Evolutionary conservation across 805 yeast genomes (phyloP), one percentile per base, ranked within the genome.

Genomic region (Cyberlindnera meyerae): DNA sequence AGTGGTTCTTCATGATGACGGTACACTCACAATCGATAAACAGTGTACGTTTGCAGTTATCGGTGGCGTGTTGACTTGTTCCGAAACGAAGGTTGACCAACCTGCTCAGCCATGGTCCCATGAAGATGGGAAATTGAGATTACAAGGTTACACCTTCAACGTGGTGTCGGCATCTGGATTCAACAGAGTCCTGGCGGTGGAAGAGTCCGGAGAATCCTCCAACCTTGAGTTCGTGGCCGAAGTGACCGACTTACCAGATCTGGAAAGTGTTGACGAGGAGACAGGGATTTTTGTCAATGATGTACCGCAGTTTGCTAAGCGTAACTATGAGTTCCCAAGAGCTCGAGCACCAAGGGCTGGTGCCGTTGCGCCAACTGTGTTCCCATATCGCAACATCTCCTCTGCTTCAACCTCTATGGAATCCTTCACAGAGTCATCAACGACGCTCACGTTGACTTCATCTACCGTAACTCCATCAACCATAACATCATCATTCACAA

Each of bases 1-100:
- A 6, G 33, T 30, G 9, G 13, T 30, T 30, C 33, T 30, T 13
- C 33, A 30, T 11, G 33, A 30, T 20, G 33, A 30, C 12, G 33
- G 33, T 8, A 17, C 33, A 8, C 18, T 30, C 17, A 30, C 33
- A 6, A 6, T 30, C 12, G 33, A 26, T 9, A 16, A 30, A n/a
- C 26, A 30, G 18, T 30, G 33, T 21, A 30, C 33, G 5, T 30
- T 30, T 30, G 33, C 33, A 12, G 6, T 30, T 4, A 26, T 30
- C 26, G 33, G 33, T 15, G 26, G 33, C 14, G 18, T 30, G 6
- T 15, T 30, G 13, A 30, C 26, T 9, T 30, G 33, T 22, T 18
- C 17, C 8, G 33, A 30, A 14, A 21, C 9, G 11, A 18, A 21
- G 7, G 33, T 20, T 8, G 14, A 11, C 18, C n/a, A n/a, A n/a